Evolutionary conservation across 2,329 filamentous ascomycete genomes (phyloP), one percentile per base, ranked within the genome.

Genomic region (Cytospora paraplurivora): DNA sequence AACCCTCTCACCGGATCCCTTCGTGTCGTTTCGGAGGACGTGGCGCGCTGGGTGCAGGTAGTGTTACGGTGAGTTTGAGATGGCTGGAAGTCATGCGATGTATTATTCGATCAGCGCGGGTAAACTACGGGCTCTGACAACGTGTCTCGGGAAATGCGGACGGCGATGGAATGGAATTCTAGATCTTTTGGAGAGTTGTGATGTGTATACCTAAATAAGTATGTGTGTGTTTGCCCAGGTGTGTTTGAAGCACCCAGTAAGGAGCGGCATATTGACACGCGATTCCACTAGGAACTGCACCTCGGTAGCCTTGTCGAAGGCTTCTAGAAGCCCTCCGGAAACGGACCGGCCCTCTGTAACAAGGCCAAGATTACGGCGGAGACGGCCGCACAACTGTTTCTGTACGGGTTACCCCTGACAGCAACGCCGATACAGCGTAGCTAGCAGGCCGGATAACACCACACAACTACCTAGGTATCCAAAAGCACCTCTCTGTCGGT

Each of bases 251-350:
- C 5, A 19, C n/a, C 44, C 44, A 47, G 44, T 47, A n/a, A 47
- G n/a, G n/a, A 61, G 32, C 27, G 37, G 51, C 10, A 55, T 50
- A 34, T 37, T 50, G 59, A 50, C 59, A 55, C n/a, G 44, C n/a
- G n/a, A n/a, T 6, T 19, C 17, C 17, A 6, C 34, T 38, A 33
- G 32, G 49, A 52, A n/a, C 35, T 61, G 51, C 59, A 34, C 37
- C 64, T 64, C 49, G 57, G 64, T 11, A 66, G 56, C 44, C 2
- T 32, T 49, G 19, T 61, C 15, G 64, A 66, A 66, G 54, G 4
- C 44, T 66, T 66, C 64, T 64, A 56, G 64, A 66, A 66, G 64
- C 12, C 53, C 13, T 64, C 35, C 19, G 27, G 37, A n/a, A 27
- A 35, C 34, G 37, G 51, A 37, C 51, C 54, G 41, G 56, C 32